Evolutionary conservation across 2,329 filamentous ascomycete species (phyloP).

Genomic region (Fusarium verrucosum): DNA sequence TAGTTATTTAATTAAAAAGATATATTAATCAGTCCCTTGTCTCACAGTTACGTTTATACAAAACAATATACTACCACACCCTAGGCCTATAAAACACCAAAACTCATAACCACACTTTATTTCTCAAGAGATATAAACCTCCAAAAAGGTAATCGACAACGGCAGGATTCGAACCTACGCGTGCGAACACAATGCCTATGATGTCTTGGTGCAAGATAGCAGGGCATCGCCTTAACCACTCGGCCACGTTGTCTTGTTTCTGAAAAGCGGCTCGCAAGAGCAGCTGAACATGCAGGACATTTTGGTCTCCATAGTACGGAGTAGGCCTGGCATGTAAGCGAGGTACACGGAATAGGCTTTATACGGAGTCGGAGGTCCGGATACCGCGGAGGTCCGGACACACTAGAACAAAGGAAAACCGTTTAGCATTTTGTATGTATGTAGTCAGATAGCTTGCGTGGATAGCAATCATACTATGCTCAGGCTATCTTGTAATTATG

Average conservation of each 20-base stretch:
- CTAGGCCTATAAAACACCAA: not conserved
- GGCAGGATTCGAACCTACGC: constrained; percentile 26
- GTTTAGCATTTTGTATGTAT: not conserved
- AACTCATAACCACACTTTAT: not conserved
- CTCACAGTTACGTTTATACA: not conserved
- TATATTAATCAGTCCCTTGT: not conserved
- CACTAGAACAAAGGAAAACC: not conserved
- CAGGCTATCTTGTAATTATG: not conserved
- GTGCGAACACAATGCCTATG: constrained; percentile 17
- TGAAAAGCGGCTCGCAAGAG: not conserved
- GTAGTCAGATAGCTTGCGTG: not conserved
- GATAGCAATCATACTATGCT: too few species aligned
- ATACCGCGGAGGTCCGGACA: too few species aligned
- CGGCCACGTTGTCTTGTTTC: constrained; percentile 15
- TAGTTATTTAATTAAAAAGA: not conserved
- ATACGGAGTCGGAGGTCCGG: too few species aligned
- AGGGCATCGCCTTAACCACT: constrained; percentile 29
- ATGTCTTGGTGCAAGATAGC: constrained; percentile 13
- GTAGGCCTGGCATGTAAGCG: not conserved
- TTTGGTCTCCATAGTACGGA: not conserved
- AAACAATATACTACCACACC: not conserved
- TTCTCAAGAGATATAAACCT: not conserved
- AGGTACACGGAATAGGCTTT: not conserved
- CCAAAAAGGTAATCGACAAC: not conserved
- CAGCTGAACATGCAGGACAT: not conserved